Evolutionary conservation across 768 basidiomycete genomes (phyloP).

Genomic region (Fibroporia radiculosa): DNA sequence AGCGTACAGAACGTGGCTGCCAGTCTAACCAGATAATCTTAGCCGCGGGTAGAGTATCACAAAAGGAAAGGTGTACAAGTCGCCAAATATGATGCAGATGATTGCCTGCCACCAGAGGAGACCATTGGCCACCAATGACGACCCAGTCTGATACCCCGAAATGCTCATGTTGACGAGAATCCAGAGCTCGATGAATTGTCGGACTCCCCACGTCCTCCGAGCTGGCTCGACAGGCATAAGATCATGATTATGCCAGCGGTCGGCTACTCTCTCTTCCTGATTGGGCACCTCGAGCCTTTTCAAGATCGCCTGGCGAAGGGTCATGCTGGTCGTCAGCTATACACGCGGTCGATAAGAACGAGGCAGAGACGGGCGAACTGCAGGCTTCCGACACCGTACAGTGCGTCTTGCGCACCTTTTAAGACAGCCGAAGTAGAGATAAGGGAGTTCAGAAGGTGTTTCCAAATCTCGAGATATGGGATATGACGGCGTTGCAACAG

Average conservation of each 20-base stretch:
- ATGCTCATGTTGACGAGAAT: constrained; percentile 14
- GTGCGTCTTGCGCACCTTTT: too few species aligned
- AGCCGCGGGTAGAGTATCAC: background rate
- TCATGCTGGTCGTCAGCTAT: background rate
- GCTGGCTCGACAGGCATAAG: constrained; percentile 15
- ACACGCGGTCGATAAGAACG: background rate
- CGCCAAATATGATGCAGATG: constrained; percentile 11
- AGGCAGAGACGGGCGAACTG: background rate
- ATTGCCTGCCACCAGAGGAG: constrained; percentile 16
- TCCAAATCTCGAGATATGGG: too few species aligned
- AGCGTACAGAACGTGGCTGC: constrained; percentile 4
- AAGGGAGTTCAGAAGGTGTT: too few species aligned
- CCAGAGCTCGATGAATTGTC: constrained; percentile 17
- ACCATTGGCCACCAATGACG: constrained; percentile 12
- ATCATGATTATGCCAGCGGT: constrained; percentile 16
- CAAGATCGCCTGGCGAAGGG: background rate
- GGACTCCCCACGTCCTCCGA: constrained; percentile 16
- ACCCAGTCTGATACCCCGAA: constrained; percentile 13
- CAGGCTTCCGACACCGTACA: too few species aligned
- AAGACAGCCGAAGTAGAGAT: too few species aligned
- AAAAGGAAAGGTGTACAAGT: constrained; percentile 7
- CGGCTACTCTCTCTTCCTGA: constrained; percentile 3
- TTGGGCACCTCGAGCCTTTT: constrained; percentile 10
- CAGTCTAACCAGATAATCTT: background rate
- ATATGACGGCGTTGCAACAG: too few species aligned